Base-by-base conservation (phyloP, 495 filamentous ascomycete species). In the Penicillium cosmopolitanum region DNA sequence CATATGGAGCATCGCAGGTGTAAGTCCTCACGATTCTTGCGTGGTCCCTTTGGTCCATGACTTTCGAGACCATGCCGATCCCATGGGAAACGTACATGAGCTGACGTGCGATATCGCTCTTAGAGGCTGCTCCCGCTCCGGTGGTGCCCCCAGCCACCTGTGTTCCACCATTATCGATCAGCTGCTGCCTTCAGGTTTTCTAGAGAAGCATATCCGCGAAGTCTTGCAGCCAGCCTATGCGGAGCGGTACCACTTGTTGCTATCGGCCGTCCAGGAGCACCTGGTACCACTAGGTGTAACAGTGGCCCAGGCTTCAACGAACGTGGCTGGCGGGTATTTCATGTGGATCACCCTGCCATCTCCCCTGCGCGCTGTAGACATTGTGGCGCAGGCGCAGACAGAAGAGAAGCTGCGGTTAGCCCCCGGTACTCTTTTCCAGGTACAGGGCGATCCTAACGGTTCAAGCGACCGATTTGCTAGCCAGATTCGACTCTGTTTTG, bases 121-220 rank as follows among this genome's bases (percentile, higher is more conserved):
- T 57, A 90, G 87, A 62, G 90, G 89, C 18, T 83, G 82, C 3
- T 84, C 85, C 31, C 77, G 82, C 34, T 92, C 89, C 5, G 92
- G 92, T 38, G 92, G 92, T 13, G 86, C 89, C 8, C 89, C 90
- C 0, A 88, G 84, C 15, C 90, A 95, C 63, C 67, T 93, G 3
- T 77, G 78, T 1, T 87, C 91, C 0, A 85, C 87, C 0, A 79
- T 91, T 31, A 73, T 96, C 18, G 75, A 80, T 23, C 77, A 87
- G 51, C 64, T 92, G 18, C 65, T 96, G 10, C 69, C 66, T 4
- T 71, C 73, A 8, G 84, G 84, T 35, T 64, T 73, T 16, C 66
- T 88, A 12, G 60, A 87, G 5, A 63, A 66, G 1, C 78, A 85
- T 48, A 72, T 87, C 50, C 67, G 76, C n/a, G 64, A 82, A 31